Evolutionary conservation across 2,329 filamentous ascomycete species (phyloP), one percentile per base, ranked within the genome.

Genomic region (Fusarium brachygibbosum): DNA sequence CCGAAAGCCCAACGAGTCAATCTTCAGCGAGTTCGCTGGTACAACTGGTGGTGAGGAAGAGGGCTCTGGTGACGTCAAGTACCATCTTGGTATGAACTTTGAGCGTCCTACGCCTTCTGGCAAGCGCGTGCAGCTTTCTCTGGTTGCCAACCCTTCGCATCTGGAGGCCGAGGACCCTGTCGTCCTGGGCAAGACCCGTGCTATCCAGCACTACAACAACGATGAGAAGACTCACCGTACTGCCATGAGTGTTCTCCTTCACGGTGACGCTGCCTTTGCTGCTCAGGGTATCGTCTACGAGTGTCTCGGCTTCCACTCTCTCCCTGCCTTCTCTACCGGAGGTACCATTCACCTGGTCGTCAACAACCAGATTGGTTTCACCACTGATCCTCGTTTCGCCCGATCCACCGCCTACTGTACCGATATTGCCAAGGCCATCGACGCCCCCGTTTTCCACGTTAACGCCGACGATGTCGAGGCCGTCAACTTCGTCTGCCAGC

Each of bases 361-460:
- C 74, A 99, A 99, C 89, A 99, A 99, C 88, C 96, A 99, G 87
- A 99, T 99, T 80, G 96, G 96, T 81, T 99, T 99, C 87, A 99
- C 96, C 55, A 99, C 96, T 23, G 96, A 99, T 79, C 96, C 96
- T 73, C 93, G 96, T 78, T 99, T 97, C 82, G 91, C 96, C 75
- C 94, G 96, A 75, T 99, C 96, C 21, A 99, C 96, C 50, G 93
- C 96, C 44, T 99, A 99, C 88, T 99, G 96, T 84, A 98, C 96
- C 42, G 96, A 99, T 80, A 98, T 99, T 76, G 96, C 96, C 82
- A 99, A 99, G 86, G 93, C 96, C 52, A 98, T 99, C 74, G 96
- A 99, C 75, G 96, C 96, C 3, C 96, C 96, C 45, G 93, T 99
- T 61, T 99, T 99, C 90, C 96, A 99, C 84, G 96, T 99, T 79